Conservation (phyloP, 202 grass and related monocot genomes). For the Dendrocalamus latiflorus region DNA sequence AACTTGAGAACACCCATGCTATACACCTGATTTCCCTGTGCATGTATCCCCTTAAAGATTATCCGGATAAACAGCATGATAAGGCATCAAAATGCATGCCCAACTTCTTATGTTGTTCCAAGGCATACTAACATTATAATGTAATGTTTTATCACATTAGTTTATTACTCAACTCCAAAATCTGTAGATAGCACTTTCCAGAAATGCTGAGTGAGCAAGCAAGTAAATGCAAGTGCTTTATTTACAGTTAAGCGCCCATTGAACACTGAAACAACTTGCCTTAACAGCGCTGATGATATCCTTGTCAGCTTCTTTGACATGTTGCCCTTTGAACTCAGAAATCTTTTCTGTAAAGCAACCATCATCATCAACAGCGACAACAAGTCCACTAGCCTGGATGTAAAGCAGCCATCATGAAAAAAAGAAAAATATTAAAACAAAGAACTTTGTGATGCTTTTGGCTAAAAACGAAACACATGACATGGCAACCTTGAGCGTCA, state of each 20-base stretch:
- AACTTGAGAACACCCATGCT: background rate
- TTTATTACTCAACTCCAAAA: constrained; percentile 21
- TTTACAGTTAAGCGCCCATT: constrained; percentile 12
- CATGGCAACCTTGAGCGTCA: background rate
- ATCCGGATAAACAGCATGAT: background rate
- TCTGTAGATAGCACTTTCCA: background rate
- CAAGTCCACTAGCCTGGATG: constrained; percentile 64
- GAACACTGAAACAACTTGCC: constrained; percentile 48
- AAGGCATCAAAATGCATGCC: background rate
- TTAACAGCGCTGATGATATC: constrained; percentile 82
- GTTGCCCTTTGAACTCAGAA: constrained; percentile 60
- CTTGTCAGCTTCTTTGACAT: constrained; percentile 94
- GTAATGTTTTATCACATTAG: background rate
- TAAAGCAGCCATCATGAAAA: background rate
- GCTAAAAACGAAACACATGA: background rate
- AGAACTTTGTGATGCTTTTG: background rate
- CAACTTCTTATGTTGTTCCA: background rate
- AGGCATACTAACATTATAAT: background rate
- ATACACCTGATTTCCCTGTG: background rate
- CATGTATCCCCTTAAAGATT: background rate
- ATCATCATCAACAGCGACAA: constrained; percentile 91
- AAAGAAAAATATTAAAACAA: background rate
- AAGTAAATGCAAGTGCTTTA: background rate
- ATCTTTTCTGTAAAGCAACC: constrained; percentile 83
- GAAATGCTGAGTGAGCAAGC: background rate